Percentiles rank a stretch among this genome's conserved stretches.
phyloP scores from a whole-genome alignment of 2,329 filamentous ascomycete species.

The Penicillium sp. region DNA sequence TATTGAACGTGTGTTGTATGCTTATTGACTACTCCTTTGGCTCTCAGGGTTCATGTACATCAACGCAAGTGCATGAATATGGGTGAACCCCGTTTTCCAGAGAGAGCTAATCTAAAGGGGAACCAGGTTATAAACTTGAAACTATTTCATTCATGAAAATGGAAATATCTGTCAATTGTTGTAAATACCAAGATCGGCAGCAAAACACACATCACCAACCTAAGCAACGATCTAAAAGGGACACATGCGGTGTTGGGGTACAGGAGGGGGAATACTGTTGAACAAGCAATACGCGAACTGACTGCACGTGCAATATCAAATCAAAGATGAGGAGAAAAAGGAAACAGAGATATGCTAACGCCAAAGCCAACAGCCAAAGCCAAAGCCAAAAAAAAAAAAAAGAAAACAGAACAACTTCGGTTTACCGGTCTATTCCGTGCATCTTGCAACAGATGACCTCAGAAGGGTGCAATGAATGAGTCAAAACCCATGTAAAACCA shows the following conservation, averaged over 20 bases:
- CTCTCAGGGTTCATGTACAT: background rate
- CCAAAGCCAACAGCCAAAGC: background rate
- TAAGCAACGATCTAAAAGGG: background rate
- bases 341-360: background rate
- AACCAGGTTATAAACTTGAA: background rate
- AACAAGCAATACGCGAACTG: background rate
- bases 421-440: slow-evolving; percentile 6
- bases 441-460: slow-evolving; percentile 1
- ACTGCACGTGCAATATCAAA: background rate
- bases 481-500: background rate
- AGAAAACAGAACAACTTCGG: background rate
- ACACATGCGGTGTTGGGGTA: slow-evolving; percentile 4
- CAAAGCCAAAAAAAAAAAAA: background rate
- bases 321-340: background rate
- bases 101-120: background rate
- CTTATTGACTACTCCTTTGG: background rate
- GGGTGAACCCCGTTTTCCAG: background rate
- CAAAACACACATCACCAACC: background rate
- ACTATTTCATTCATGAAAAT: background rate
- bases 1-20: background rate
- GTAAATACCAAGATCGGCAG: background rate
- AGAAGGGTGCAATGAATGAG: background rate
- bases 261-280: slow-evolving; percentile 8
- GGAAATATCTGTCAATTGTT: background rate
- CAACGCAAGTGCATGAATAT: background rate